These are phyloP conservation scores for Gigaspora rosea DNA, from an alignment of 192 early-diverging fungal genomes.

Conservation along the genomic window DNA sequence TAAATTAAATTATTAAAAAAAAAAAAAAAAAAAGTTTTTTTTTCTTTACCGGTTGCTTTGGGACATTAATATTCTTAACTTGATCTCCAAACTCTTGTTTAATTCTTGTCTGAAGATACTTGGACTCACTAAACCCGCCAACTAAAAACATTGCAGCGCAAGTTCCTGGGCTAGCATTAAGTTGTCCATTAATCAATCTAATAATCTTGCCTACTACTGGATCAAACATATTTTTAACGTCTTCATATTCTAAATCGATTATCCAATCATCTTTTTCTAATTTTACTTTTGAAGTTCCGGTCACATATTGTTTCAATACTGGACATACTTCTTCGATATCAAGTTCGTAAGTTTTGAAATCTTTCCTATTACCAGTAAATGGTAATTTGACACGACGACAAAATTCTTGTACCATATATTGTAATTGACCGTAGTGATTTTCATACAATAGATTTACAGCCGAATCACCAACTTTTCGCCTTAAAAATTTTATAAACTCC, in stretches of 20 bases:
- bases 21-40: too few relatives aligned
- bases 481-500: conserved; percentile 46
- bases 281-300: conserved; percentile 33
- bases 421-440: conserved; percentile 28
- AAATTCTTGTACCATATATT: conserved; percentile 22
- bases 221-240: conserved; percentile 45
- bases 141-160: conserved; percentile 43
- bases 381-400: neutral
- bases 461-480: conserved; percentile 44
- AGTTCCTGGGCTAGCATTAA: conserved; percentile 41
- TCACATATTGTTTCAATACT: neutral
- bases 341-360: neutral
- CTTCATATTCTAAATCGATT: conserved; percentile 22
- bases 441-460: conserved; percentile 37
- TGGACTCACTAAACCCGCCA: conserved; percentile 57
- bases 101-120: conserved; percentile 52
- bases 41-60: conserved; percentile 43
- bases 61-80: conserved; percentile 51
- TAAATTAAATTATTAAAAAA: too few relatives aligned
- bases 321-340: conserved; percentile 22
- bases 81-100: conserved; percentile 49
- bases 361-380: neutral
- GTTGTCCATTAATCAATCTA: conserved; percentile 50
- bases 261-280: conserved; percentile 44
- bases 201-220: conserved; percentile 56